Conservation (phyloP, 768 basidiomycete species). For the Kwoniella pini region DNA sequence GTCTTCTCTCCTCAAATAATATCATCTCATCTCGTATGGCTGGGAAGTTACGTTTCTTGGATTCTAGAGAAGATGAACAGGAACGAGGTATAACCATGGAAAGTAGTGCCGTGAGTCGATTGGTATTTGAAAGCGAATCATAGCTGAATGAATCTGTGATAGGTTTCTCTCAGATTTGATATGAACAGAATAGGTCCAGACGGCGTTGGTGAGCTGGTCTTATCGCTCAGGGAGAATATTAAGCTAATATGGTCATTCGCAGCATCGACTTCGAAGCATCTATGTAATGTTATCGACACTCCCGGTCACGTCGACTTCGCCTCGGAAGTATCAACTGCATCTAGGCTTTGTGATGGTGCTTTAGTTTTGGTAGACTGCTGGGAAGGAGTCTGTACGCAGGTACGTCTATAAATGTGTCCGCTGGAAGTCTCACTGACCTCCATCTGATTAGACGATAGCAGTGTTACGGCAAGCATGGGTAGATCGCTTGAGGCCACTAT, state of each 20-base stretch:
- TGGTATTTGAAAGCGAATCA: not conserved
- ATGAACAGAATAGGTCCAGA: conserved; percentile 61
- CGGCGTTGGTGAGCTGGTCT: conserved; percentile 34
- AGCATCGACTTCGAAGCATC: conserved; percentile 65
- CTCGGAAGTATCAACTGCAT: conserved; percentile 92
- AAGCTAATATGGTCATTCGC: not conserved
- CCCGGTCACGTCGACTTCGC: conserved; percentile 99
- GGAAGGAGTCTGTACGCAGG: conserved; percentile 98
- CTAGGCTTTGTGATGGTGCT: conserved; percentile 90
- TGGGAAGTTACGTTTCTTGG: conserved; percentile 92
- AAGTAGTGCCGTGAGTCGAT: conserved; percentile 70
- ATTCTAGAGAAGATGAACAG: conserved; percentile 95
- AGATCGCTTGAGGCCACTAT: conserved; percentile 81
- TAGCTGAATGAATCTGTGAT: not conserved
- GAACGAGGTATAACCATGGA: conserved; percentile 99
- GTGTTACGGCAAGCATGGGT: conserved; percentile 94
- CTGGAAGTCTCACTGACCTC: conserved; percentile 5
- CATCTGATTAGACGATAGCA: conserved; percentile 72
- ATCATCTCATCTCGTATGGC: conserved; percentile 94
- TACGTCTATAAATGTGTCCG: conserved; percentile 51
- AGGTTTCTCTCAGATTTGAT: conserved; percentile 78
- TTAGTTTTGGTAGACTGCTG: conserved; percentile 94
- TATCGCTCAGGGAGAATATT: not conserved
- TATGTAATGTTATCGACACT: conserved; percentile 95
- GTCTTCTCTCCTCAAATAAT: conserved; percentile 92